Evolutionary conservation across 345 rosid species (phyloP).

Genomic region (Gossypium anomalum): DNA sequence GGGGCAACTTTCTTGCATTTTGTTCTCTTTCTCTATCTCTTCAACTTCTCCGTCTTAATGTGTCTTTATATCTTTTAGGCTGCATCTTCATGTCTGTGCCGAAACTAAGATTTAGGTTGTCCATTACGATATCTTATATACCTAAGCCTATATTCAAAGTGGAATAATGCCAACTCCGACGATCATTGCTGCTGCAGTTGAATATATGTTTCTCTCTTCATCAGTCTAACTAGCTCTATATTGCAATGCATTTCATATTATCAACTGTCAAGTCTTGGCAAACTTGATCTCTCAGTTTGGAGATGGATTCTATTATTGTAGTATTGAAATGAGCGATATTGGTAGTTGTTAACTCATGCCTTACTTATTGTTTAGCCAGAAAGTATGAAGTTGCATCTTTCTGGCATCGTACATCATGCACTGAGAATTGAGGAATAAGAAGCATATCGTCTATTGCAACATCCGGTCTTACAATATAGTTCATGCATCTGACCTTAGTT

Average conservation of each 20-base stretch:
- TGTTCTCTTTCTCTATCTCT: background rate
- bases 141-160: background rate
- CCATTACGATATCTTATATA: background rate
- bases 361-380: background rate
- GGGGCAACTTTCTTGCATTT: background rate
- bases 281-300: background rate
- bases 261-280: background rate
- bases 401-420: background rate
- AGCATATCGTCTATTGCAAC: background rate
- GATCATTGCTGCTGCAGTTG: background rate
- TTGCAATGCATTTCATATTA: background rate
- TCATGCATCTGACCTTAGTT: constrained; percentile 6
- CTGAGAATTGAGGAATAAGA: background rate
- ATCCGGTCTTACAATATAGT: background rate
- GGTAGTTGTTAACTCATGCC: background rate
- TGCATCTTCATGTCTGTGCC: background rate
- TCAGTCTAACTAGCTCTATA: background rate
- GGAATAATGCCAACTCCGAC: background rate
- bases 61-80: background rate
- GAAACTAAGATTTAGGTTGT: background rate
- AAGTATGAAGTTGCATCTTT: background rate
- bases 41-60: background rate
- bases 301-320: background rate
- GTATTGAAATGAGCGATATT: background rate
- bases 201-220: background rate